Percentiles rank a stretch among this genome's conserved stretches.
Evolutionary conservation across 2,329 filamentous ascomycete species (phyloP).

Genomic region (Trichoderma atrobrunneum): DNA sequence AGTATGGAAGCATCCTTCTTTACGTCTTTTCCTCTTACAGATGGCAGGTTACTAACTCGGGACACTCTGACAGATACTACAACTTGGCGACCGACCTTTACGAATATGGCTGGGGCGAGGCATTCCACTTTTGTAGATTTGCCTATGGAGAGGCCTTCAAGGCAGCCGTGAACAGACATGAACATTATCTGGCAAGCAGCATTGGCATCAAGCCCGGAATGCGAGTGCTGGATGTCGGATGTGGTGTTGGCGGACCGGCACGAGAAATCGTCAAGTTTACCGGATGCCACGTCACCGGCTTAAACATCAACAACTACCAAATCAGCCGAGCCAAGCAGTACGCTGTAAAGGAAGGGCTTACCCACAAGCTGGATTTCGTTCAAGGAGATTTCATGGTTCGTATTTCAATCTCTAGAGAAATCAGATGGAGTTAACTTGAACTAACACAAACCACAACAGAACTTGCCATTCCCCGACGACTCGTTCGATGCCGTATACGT

Average conservation of each 20-base stretch:
- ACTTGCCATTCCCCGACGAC: conserved; percentile 94
- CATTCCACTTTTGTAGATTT: conserved; percentile 97
- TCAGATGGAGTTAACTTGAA: neutral
- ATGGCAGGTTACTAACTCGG: conserved; percentile 21
- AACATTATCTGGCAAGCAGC: conserved; percentile 92
- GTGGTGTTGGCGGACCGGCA: conserved; percentile 92
- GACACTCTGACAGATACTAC: conserved; percentile 66
- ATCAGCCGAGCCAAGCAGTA: conserved; percentile 90
- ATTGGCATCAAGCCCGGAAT: conserved; percentile 84
- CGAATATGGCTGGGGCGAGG: conserved; percentile 95
- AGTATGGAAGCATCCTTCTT: neutral
- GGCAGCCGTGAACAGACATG: conserved; percentile 91
- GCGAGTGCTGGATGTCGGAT: conserved; percentile 93
- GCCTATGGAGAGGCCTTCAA: conserved; percentile 80
- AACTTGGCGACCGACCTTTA: conserved; percentile 95
- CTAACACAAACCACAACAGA: conserved; percentile 44
- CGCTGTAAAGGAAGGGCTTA: conserved; percentile 75
- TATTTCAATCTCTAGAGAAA: neutral
- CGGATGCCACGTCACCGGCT: conserved; percentile 79
- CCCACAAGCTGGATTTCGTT: conserved; percentile 76
- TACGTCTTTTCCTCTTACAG: neutral
- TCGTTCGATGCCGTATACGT: conserved; percentile 93
- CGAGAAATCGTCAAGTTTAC: conserved; percentile 96
- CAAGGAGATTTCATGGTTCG: conserved; percentile 94
- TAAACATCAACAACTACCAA: conserved; percentile 99